Percentiles rank a stretch among this genome's conserved stretches.
phyloP scores from a whole-genome alignment of 768 basidiomycete species.

The Leccinum disarticulatum region DNA sequence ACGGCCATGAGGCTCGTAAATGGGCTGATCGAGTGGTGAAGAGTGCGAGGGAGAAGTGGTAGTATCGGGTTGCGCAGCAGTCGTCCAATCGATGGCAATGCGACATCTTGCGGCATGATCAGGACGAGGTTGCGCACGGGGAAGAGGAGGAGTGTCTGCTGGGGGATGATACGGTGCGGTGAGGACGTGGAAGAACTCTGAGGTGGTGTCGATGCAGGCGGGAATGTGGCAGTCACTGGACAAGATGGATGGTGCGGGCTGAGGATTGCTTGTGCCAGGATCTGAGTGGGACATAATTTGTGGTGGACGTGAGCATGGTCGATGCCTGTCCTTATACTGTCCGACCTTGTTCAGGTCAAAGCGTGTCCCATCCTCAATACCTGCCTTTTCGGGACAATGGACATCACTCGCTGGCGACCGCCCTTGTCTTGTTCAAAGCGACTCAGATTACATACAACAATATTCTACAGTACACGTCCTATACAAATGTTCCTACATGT shows the following conservation, averaged over 20 bases:
- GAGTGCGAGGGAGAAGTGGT: background rate
- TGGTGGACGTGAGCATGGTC: conserved; percentile 14
- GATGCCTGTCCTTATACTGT: conserved; percentile 20
- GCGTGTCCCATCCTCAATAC: conserved; percentile 32
- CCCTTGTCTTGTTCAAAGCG: conserved; percentile 18
- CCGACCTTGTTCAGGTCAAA: conserved; percentile 27
- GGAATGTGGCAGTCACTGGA: conserved; percentile 11
- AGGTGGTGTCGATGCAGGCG: conserved; percentile 23
- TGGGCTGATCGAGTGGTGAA: conserved; percentile 19
- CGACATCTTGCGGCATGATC: conserved; percentile 27
- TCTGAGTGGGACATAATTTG: conserved; percentile 20
- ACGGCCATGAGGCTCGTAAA: conserved; percentile 33
- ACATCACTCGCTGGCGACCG: conserved; percentile 19
- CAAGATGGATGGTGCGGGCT: conserved; percentile 9
- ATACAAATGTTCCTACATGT: conserved; percentile 19
- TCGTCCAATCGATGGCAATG: conserved; percentile 30
- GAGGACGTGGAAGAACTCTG: conserved; percentile 32
- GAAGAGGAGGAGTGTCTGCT: background rate
- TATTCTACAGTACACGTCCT: conserved; percentile 6
- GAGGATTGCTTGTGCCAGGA: conserved; percentile 21
- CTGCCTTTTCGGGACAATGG: conserved; percentile 36
- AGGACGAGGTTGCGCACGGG: conserved; percentile 17
- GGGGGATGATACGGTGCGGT: conserved; percentile 26
- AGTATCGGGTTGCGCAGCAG: background rate
- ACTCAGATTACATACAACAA: conserved; percentile 12